These are phyloP conservation scores for Trifolium subterraneum DNA, from an alignment of 306 rosid genomes.

Conservation along the genomic window DNA sequence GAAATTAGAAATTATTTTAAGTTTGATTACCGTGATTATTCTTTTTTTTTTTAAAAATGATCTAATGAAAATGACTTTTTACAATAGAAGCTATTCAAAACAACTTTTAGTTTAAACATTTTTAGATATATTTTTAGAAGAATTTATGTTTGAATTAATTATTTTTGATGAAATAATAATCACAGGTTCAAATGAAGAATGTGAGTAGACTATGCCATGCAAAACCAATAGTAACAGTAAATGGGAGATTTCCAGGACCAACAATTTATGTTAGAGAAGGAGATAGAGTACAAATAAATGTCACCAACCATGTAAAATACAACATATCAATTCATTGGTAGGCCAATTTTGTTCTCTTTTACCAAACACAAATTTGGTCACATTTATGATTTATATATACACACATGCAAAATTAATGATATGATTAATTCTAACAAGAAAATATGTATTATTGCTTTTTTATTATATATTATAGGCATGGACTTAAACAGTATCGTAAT, in stretches of 20 bases:
- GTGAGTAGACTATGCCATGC: slow-evolving; percentile 88
- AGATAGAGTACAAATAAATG: slow-evolving; percentile 73
- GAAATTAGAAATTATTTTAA: not conserved
- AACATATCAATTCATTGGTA: slow-evolving; percentile 88
- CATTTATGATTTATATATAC: not conserved
- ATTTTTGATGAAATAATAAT: slow-evolving; percentile 25
- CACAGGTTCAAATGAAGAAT: slow-evolving; percentile 80
- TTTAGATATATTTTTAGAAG: not conserved
- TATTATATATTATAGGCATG: slow-evolving; percentile 58
- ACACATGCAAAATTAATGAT: slow-evolving; percentile 5
- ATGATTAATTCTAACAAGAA: not conserved
- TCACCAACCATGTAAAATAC: slow-evolving; percentile 78
- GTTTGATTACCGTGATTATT: not conserved
- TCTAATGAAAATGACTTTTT: not conserved
- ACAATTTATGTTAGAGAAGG: slow-evolving; percentile 78
- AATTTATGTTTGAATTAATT: too few species aligned
- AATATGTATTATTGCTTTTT: slow-evolving; percentile 8
- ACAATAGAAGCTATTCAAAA: not conserved
- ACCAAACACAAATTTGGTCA: not conserved
- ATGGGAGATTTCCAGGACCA: slow-evolving; percentile 83
- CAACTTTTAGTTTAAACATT: not conserved
- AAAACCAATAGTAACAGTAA: slow-evolving; percentile 82
- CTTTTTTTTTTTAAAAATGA: not conserved
- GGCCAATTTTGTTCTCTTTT: slow-evolving; percentile 15
- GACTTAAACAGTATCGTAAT: slow-evolving; percentile 75